A percentile compares a stretch with the other conserved stretches of the same genome.
Conservation (phyloP, 139 green algal genomes). For the Auxenochlorella protothecoides region DNA sequence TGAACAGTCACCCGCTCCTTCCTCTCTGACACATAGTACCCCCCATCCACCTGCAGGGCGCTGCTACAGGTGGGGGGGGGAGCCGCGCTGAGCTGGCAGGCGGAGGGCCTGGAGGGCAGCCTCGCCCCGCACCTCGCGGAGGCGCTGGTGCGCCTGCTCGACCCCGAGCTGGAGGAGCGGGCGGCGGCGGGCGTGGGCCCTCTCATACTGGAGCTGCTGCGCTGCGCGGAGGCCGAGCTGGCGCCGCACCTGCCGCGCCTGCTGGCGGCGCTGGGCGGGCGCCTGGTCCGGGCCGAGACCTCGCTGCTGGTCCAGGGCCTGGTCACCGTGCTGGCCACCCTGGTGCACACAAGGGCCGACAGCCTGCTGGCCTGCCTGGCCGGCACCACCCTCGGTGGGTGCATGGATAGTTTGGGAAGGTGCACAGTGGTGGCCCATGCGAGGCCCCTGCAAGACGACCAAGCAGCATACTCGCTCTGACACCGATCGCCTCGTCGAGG, state of each 20-base stretch:
- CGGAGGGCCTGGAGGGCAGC: slow-evolving; percentile 1
- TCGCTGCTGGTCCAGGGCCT: slow-evolving; percentile 28
- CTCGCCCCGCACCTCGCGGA: slow-evolving; percentile 14
- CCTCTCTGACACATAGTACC: too few species aligned
- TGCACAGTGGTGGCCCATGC: too few species aligned
- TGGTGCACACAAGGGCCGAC: slow-evolving; percentile 21
- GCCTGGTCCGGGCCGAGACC: slow-evolving; percentile 28
- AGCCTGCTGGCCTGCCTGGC: slow-evolving; percentile 39
- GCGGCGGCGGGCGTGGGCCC: slow-evolving; percentile 25
- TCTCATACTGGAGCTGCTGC: slow-evolving; percentile 36
- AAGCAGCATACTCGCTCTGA: too few species aligned
- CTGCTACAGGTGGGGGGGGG: slow-evolving; percentile 24
- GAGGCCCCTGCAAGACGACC: too few species aligned
- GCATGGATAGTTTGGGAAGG: too few species aligned
- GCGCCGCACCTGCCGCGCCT: slow-evolving; percentile 24
- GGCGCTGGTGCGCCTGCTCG: slow-evolving; percentile 27
- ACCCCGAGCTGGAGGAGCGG: slow-evolving; percentile 29
- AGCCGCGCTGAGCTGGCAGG: slow-evolving; percentile 25
- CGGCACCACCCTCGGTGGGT: neutral
- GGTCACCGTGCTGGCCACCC: slow-evolving; percentile 38
- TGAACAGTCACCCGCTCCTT: too few species aligned
- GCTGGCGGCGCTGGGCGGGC: slow-evolving; percentile 26
- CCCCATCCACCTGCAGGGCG: slow-evolving; percentile 1
- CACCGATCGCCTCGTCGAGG: too few species aligned
- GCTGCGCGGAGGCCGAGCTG: slow-evolving; percentile 19